Base-by-base conservation (phyloP, 192 early-diverging fungal genomes). In the Gamsiella multidivaricata region DNA sequence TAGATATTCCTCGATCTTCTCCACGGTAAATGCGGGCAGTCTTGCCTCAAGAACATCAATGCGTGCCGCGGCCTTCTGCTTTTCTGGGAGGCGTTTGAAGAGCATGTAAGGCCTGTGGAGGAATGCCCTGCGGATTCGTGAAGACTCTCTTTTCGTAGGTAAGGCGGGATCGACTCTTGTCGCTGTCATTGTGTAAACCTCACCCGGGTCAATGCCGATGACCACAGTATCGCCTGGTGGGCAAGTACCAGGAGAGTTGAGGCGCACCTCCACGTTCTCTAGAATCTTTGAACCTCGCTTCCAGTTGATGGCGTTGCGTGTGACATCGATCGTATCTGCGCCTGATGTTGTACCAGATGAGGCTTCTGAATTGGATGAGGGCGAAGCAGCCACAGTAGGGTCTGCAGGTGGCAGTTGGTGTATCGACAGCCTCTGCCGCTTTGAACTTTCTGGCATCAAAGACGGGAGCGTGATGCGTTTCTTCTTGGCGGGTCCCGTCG, bases 201-300 rank as follows among this genome's bases (percentile, higher is more conserved):
- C 51, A 12, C 51, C 51, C 14, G 51, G 51, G 5, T 53, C 51
- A 10, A 53, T 53, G 7, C 51, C 51, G 14, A 53, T 53, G 28
- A 53, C 51, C 23, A 18, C 18, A 12, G 51, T 53, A 10, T 31
- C 2, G 9, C 4, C 26, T 26, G 51, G 51, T 11, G 51, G 51
- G n/a, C 12, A 53, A 31, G 9, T n/a, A 10, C 9, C n/a, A 0
- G 23, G 23, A 12, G 23, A 12, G 51, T 9, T 53, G 51, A 15
- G 29, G 10, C 7, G 23, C 28, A 53, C 51, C 25, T 31, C 51
- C 12, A 53, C 51, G n/a, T 53, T 53, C n/a, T 26, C 11, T 5
- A 53, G 26, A 1, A 53, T 33, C 51, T 18, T 53, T 18, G 51
- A 53, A 0, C 51, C 29, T 31, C 51, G 51, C 51, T 31, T 26